Evolutionary conservation across 306 rosid genomes (phyloP).

Genomic region (Vigna trinervia): DNA sequence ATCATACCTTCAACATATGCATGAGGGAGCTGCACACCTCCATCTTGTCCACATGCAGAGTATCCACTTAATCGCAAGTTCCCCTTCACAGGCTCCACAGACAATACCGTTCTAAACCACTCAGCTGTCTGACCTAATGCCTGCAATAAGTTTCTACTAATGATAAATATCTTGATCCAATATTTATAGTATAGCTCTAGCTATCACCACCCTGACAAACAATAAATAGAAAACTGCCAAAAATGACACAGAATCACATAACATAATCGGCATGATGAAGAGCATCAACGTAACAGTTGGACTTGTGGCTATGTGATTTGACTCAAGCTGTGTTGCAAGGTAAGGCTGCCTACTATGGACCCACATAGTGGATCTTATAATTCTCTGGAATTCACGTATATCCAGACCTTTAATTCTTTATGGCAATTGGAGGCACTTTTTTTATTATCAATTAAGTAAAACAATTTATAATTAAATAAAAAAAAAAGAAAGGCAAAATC

Average conservation of each 20-base stretch:
- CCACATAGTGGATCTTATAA: background rate
- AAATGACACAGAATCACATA: slow-evolving; percentile 25
- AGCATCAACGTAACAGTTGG: background rate
- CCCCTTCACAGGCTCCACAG: slow-evolving; percentile 97
- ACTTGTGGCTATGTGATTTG: background rate
- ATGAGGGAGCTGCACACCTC: slow-evolving; percentile 96
- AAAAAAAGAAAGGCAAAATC: background rate
- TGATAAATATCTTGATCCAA: slow-evolving; percentile 41
- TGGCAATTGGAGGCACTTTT: background rate
- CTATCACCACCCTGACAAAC: slow-evolving; percentile 11
- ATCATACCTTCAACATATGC: slow-evolving; percentile 88
- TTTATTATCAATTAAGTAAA: slow-evolving; percentile 1
- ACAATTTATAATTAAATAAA: slow-evolving; percentile 11
- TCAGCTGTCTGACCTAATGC: slow-evolving; percentile 94
- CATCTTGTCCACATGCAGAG: slow-evolving; percentile 99
- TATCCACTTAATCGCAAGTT: slow-evolving; percentile 94
- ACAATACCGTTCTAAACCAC: slow-evolving; percentile 93
- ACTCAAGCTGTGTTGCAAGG: slow-evolving; percentile 9
- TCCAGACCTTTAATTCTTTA: background rate
- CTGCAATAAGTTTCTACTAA: slow-evolving; percentile 56
- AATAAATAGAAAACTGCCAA: slow-evolving; percentile 20
- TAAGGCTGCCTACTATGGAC: slow-evolving; percentile 21
- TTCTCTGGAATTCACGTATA: slow-evolving; percentile 9
- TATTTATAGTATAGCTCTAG: slow-evolving; percentile 24
- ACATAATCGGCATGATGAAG: slow-evolving; percentile 6